These are phyloP conservation scores for Cystobasidiopsis lactophilus DNA, from an alignment of 768 basidiomycete species.

Conservation along the genomic window DNA sequence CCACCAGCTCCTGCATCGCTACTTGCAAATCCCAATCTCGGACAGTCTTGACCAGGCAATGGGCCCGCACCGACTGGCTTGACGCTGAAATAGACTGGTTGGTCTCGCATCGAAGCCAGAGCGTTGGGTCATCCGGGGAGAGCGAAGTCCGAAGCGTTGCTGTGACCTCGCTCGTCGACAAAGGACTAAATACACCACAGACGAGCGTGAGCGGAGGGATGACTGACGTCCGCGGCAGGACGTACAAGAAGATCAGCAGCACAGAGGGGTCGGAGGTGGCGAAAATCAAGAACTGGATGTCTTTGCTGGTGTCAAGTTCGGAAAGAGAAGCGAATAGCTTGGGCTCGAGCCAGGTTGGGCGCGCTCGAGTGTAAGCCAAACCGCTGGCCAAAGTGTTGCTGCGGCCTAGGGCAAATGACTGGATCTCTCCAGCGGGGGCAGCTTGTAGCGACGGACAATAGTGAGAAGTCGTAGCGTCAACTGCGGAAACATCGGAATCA, in stretches of 20 bases:
- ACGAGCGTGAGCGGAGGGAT: no score
- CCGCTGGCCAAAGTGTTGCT: neutral
- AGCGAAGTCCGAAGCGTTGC: no score
- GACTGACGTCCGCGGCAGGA: no score
- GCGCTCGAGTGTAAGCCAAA: neutral
- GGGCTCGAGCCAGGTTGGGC: constrained; percentile 3
- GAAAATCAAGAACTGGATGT: no score
- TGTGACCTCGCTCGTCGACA: no score
- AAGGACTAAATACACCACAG: no score
- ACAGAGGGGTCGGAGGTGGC: no score
- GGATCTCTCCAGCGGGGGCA: constrained; percentile 4
- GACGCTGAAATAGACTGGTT: neutral
- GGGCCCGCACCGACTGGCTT: neutral
- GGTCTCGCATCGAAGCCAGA: neutral
- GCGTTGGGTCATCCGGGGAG: neutral
- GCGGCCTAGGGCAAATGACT: constrained; percentile 3
- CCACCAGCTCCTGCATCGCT: neutral
- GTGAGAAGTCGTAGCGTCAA: no score
- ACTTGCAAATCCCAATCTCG: neutral
- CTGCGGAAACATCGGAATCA: neutral
- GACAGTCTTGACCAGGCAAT: neutral
- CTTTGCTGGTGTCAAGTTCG: neutral
- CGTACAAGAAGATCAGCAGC: no score
- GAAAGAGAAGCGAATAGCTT: neutral
- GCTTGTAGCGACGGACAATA: neutral